Conservation (phyloP, 371 early-diverging fungal species). For the Edhazardia aedis region DNA sequence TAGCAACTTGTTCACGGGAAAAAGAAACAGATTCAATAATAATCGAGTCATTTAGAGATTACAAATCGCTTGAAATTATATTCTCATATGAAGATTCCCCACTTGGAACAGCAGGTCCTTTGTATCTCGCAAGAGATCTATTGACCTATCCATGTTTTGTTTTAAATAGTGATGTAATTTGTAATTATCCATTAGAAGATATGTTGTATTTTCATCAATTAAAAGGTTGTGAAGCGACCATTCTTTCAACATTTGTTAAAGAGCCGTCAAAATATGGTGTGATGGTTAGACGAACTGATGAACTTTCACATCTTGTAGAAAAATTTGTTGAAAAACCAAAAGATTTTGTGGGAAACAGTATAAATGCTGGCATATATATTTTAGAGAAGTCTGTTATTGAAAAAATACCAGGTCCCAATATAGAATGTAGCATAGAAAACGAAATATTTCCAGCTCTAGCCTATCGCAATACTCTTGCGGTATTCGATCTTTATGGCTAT, state of each 20-base stretch:
- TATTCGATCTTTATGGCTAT: constrained; percentile 75
- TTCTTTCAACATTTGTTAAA: constrained; percentile 71
- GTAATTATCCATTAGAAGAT: constrained; percentile 75
- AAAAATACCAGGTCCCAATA: constrained; percentile 54
- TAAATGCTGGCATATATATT: constrained; percentile 96
- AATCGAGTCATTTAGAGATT: constrained; percentile 60
- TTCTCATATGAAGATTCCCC: constrained; percentile 84
- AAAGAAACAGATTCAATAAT: constrained; percentile 70
- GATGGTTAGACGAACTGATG: constrained; percentile 49
- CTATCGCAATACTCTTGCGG: constrained; percentile 56
- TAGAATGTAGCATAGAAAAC: constrained; percentile 53
- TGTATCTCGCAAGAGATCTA: constrained; percentile 69
- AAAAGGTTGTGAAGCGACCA: constrained; percentile 21
- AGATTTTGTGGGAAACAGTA: constrained; percentile 69
- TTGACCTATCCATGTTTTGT: constrained; percentile 79
- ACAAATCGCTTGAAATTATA: constrained; percentile 60
- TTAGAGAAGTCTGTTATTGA: constrained; percentile 68
- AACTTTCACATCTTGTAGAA: constrained; percentile 52
- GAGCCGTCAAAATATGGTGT: constrained; percentile 93
- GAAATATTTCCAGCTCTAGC: constrained; percentile 86
- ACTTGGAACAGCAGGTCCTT: constrained; percentile 87
- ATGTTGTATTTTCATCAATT: constrained; percentile 58
- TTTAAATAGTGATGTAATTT: constrained; percentile 89
- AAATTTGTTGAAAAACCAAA: constrained; percentile 91
- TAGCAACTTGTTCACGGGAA: constrained; percentile 94